Conservation (phyloP, 2,329 filamentous ascomycete species). For the Alternaria brassicicola region DNA sequence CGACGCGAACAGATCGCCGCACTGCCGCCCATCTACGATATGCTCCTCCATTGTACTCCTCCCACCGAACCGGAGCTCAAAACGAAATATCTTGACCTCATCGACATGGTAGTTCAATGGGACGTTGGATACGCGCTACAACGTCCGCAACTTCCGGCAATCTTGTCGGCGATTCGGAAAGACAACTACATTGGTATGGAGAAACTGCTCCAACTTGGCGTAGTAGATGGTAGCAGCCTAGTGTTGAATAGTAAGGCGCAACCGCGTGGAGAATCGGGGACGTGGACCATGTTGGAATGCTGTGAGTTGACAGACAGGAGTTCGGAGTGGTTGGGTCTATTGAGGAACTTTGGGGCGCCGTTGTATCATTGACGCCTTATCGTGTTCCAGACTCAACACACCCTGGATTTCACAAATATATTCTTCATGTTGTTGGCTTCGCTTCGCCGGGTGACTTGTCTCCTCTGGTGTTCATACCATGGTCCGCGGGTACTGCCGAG, state of each 20-base stretch:
- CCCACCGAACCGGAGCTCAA: slow-evolving; percentile 8
- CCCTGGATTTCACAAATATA: not conserved
- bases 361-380: slow-evolving; percentile 13
- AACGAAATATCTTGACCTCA: slow-evolving; percentile 16
- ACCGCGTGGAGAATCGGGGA: slow-evolving; percentile 19
- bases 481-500: not conserved
- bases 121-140: slow-evolving; percentile 20
- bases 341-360: slow-evolving; percentile 25
- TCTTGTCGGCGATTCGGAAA: slow-evolving; percentile 24
- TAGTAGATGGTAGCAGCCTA: slow-evolving; percentile 20
- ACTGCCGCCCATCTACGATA: slow-evolving; percentile 25
- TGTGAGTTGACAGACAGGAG: slow-evolving; percentile 25
- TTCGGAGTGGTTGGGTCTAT: slow-evolving; percentile 25
- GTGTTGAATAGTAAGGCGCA: slow-evolving; percentile 27
- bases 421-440: not conserved
- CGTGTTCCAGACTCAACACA: not conserved
- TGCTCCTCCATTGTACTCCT: slow-evolving; percentile 13
- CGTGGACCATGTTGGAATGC: slow-evolving; percentile 28
- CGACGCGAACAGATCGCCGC: slow-evolving; percentile 20
- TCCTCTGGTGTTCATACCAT: not conserved
- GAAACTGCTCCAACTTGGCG: slow-evolving; percentile 16
- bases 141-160: slow-evolving; percentile 19
- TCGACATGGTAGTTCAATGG: slow-evolving; percentile 24
- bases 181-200: slow-evolving; percentile 27
- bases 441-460: not conserved